phyloP scores from a whole-genome alignment of 257 asterid species.

The Nicotiana sylvestris region DNA sequence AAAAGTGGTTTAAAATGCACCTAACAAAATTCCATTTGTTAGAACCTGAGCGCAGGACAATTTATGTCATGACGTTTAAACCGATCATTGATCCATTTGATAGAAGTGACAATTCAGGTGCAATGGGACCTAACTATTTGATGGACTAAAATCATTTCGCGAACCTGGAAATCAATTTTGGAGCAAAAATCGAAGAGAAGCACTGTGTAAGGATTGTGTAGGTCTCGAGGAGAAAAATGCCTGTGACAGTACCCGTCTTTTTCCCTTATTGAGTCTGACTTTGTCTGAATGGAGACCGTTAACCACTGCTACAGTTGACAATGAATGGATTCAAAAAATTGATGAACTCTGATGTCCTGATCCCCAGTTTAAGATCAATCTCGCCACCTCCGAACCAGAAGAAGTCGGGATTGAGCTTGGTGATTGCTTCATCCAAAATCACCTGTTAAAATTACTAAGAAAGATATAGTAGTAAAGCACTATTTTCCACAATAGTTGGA shows the following conservation, averaged over 20 bases:
- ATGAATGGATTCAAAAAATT: conserved; percentile 60
- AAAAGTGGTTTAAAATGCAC: not conserved
- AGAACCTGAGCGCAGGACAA: not conserved
- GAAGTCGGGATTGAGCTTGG: conserved; percentile 67
- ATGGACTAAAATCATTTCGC: not conserved
- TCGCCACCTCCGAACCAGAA: conserved; percentile 98
- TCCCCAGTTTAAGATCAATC: conserved; percentile 70
- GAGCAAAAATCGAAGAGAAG: not conserved
- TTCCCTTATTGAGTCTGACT: not conserved
- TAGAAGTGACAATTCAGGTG: not conserved
- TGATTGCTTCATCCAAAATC: conserved; percentile 85
- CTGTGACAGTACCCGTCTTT: not conserved
- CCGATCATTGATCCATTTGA: too few species aligned
- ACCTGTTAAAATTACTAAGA: conserved; percentile 40
- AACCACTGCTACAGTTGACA: conserved; percentile 54
- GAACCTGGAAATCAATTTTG: not conserved
- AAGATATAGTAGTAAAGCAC: not conserved
- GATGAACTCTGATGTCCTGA: conserved; percentile 58
- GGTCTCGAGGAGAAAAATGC: not conserved
- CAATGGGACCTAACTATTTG: not conserved
- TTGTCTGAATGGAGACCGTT: not conserved
- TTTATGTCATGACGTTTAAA: too few species aligned
- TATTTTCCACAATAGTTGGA: not conserved
- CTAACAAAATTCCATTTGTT: not conserved
- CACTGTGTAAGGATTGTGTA: not conserved